Percentiles rank a stretch among this genome's conserved stretches.
These are phyloP conservation scores for Otatea glauca DNA, from an alignment of 176 grass and related monocot genomes.

Conservation along the genomic window DNA sequence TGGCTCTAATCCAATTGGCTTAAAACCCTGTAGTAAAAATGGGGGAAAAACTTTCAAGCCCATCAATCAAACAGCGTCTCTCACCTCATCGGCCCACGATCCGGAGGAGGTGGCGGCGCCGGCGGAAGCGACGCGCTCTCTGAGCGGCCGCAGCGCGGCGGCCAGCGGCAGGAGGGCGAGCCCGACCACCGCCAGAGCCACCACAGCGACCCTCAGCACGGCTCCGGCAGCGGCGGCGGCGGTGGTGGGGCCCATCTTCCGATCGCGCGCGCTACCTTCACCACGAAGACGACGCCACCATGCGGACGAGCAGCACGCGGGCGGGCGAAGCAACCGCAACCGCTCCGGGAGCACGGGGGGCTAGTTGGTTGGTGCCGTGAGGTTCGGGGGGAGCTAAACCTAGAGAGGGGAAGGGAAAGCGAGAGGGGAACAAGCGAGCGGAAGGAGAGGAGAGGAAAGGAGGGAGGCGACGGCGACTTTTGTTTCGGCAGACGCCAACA, in stretches of 20 bases:
- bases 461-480: slow-evolving; percentile 46
- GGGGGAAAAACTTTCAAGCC: not conserved
- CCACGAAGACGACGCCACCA: slow-evolving; percentile 31
- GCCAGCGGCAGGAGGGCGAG: slow-evolving; percentile 50
- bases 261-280: slow-evolving; percentile 32
- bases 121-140: slow-evolving; percentile 53
- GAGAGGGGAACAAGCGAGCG: slow-evolving; percentile 17
- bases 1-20: slow-evolving; percentile 1
- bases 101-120: slow-evolving; percentile 52
- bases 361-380: not conserved
- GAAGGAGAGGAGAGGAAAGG: not conserved
- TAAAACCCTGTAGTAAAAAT: slow-evolving; percentile 7
- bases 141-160: slow-evolving; percentile 70
- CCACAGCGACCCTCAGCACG: slow-evolving; percentile 42
- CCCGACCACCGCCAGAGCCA: slow-evolving; percentile 40
- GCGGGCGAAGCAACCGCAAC: slow-evolving; percentile 24
- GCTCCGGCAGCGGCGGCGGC: not conserved
- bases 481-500: slow-evolving; percentile 2
- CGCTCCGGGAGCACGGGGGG: not conserved
- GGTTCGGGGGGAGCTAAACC: slow-evolving; percentile 13
- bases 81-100: slow-evolving; percentile 87
- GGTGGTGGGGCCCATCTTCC: slow-evolving; percentile 35
- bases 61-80: slow-evolving; percentile 13
- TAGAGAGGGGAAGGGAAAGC: slow-evolving; percentile 10
- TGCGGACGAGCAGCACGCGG: slow-evolving; percentile 12